A percentile compares a stretch with the other conserved stretches of the same genome.
phyloP scores from a whole-genome alignment of 164 flowering plant genomes.

The Liquidambar formosana region DNA sequence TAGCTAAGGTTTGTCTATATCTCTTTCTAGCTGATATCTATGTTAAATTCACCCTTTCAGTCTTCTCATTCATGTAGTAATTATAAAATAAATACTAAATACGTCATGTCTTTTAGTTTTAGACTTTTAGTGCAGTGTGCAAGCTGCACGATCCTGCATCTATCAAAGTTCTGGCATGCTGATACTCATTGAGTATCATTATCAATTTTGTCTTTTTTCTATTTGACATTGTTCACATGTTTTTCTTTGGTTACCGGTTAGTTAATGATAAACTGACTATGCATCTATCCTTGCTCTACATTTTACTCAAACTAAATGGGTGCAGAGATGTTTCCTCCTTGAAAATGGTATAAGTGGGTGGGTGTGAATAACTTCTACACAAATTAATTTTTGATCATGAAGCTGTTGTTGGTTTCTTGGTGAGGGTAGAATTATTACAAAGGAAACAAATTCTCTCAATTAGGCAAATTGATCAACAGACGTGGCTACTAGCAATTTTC shows the following conservation, averaged over 20 bases:
- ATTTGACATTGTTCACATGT: neutral
- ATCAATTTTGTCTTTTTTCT: neutral
- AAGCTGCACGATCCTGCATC: neutral
- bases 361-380: neutral
- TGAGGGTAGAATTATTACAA: neutral
- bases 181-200: neutral
- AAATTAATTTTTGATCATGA: neutral
- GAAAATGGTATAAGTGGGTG: neutral
- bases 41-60: neutral
- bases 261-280: neutral
- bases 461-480: too few relatives aligned
- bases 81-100: too few relatives aligned
- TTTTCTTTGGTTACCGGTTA: neutral
- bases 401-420: neutral
- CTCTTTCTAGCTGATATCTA: neutral
- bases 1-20: slow-evolving; percentile 75
- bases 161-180: neutral
- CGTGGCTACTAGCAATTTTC: too few relatives aligned
- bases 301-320: neutral
- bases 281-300: neutral
- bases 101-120: neutral
- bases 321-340: neutral
- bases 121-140: neutral
- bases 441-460: too few relatives aligned
- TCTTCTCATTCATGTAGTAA: neutral